Evolutionary conservation across 768 basidiomycete genomes (phyloP), one percentile per base, ranked within the genome.

Genomic region (Pleurotus salmoneostramineus): DNA sequence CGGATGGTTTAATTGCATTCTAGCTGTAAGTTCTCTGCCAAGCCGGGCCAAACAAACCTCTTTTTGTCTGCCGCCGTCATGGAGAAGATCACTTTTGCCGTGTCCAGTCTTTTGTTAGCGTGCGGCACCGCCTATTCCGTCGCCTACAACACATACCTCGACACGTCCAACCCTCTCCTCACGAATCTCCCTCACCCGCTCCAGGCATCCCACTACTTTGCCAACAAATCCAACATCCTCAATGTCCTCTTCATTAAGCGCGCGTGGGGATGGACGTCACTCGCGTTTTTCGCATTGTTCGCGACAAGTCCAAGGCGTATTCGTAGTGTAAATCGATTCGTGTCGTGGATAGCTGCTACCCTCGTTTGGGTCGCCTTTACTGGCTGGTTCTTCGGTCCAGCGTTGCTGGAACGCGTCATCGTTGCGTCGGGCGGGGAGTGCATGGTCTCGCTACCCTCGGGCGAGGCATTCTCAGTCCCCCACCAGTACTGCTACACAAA

Each of bases 211-310:
- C 77, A 89, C 69, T 88, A 86, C 71, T 93, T 93, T 65, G 93
- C 95, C 8, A 79, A 76, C 64, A 95, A 95, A 70, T 72, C 79
- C 63, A 98, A 95, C 67, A 50, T 81, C 1, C 78, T 98, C 67
- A 98, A 98, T 66, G 79, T 87, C 58, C 74, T 83, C 64, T 95
- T 96, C 72, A 92, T 95, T 68, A 98, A 98, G 73, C 78, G 83
- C 54, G 84, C 89, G 21, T 97, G 96, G 95, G 92, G 74, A 0
- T 97, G 95, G 94, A 95, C 94, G 1, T 79, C 91, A 5, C 76
- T 76, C 35, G 77, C 82, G 0, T 93, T 91, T 64, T 65, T 86
- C 56, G 64, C 80, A 56, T 74, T 80, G 27, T 88, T 81, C 78
- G 32, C 78, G 50, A 85, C 89, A 1, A 80, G 81, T 61, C 82